Evolutionary conservation across 1,139 yeast species (phyloP).

Genomic region (Chernovozyma aurita): DNA sequence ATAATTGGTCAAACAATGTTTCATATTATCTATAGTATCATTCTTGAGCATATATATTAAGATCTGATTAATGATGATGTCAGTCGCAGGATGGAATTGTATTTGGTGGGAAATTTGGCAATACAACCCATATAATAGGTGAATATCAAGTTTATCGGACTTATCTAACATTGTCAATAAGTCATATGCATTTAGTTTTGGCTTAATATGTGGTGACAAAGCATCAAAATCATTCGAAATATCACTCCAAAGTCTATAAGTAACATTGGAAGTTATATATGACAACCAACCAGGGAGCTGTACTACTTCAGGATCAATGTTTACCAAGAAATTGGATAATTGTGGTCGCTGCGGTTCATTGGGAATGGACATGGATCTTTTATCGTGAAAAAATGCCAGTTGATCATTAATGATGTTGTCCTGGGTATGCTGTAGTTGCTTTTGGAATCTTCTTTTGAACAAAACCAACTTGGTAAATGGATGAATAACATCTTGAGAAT

Average conservation of each 20-base stretch:
- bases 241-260: neutral
- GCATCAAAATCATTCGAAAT: neutral
- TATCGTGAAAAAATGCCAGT: neutral
- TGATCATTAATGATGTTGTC: neutral
- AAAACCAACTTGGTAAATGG: neutral
- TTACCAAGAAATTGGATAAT: neutral
- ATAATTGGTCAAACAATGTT: neutral
- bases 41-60: neutral
- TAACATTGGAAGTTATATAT: neutral
- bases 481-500: neutral
- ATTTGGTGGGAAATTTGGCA: neutral
- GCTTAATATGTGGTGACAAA: neutral
- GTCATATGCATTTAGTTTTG: neutral
- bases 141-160: neutral
- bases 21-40: neutral
- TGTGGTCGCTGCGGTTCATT: no score
- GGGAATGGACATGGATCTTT: neutral
- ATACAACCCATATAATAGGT: conserved; percentile 1
- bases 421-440: neutral
- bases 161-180: neutral
- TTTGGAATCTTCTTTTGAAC: neutral
- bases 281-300: neutral
- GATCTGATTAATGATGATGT: neutral
- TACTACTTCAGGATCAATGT: neutral
- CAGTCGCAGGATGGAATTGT: neutral